These are phyloP conservation scores for Trametes cubensis DNA, from an alignment of 768 basidiomycete genomes.

Conservation along the genomic window DNA sequence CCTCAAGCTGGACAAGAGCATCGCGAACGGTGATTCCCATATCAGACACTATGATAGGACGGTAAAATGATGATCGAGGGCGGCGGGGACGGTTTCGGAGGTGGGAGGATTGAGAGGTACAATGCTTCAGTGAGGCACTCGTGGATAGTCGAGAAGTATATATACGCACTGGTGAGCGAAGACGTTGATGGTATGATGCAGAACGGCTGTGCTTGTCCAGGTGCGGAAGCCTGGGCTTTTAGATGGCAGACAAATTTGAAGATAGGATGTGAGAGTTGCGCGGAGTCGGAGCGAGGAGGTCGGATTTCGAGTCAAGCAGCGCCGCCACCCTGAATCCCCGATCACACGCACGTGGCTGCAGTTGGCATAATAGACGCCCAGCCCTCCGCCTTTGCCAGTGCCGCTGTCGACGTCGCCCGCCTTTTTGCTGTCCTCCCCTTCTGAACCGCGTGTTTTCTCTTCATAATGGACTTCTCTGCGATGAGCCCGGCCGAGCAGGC, in stretches of 20 bases:
- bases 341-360: constrained; percentile 5
- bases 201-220: background rate
- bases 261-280: background rate
- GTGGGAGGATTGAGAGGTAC: background rate
- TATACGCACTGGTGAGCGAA: constrained; percentile 21
- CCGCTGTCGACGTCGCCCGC: constrained; percentile 4
- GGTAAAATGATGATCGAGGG: background rate
- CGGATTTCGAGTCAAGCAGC: constrained; percentile 13
- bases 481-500: constrained; percentile 92
- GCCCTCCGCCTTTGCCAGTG: background rate
- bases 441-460: constrained; percentile 11
- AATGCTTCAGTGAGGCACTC: constrained; percentile 15
- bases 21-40: constrained; percentile 80
- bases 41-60: constrained; percentile 42
- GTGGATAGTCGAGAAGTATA: constrained; percentile 3
- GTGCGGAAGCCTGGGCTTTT: background rate
- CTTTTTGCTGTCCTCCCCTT: background rate
- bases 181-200: constrained; percentile 11
- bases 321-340: background rate
- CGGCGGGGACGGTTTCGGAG: background rate
- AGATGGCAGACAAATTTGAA: background rate
- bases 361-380: background rate
- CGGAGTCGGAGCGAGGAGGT: constrained; percentile 4
- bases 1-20: constrained; percentile 80
- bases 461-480: constrained; percentile 85